Conservation (phyloP, 331 rosid genomes). For the Prunus yedoensis region DNA sequence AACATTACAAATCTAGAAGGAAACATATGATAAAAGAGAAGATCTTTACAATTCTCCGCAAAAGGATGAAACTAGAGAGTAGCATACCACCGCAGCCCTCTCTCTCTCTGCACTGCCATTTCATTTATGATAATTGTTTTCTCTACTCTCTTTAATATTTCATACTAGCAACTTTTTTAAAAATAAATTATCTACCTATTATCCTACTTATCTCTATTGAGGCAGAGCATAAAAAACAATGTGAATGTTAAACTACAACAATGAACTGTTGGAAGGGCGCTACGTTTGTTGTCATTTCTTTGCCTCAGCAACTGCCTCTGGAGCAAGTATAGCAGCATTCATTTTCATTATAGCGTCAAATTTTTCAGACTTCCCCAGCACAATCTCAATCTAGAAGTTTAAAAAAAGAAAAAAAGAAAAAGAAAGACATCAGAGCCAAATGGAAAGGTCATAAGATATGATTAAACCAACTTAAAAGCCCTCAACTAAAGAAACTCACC, state of each 20-base stretch:
- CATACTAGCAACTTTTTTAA: slow-evolving; percentile 14
- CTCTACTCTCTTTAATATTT: slow-evolving; percentile 16
- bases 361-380: slow-evolving; percentile 54
- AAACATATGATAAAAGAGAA: slow-evolving; percentile 19
- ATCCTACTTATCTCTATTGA: slow-evolving; percentile 8
- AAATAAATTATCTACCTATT: slow-evolving; percentile 2
- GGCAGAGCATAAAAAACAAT: slow-evolving; percentile 13
- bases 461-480: neutral
- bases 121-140: slow-evolving; percentile 1
- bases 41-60: slow-evolving; percentile 21
- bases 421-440: slow-evolving; percentile 15
- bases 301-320: slow-evolving; percentile 28
- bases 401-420: neutral
- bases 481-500: slow-evolving; percentile 34
- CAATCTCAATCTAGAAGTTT: slow-evolving; percentile 45
- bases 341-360: slow-evolving; percentile 42
- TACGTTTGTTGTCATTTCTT: slow-evolving; percentile 8
- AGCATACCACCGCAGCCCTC: slow-evolving; percentile 5
- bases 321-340: slow-evolving; percentile 21
- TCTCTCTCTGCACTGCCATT: slow-evolving; percentile 20
- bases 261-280: neutral
- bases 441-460: neutral
- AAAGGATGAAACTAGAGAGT: slow-evolving; percentile 19
- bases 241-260: slow-evolving; percentile 28
- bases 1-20: slow-evolving; percentile 12